Evolutionary conservation across 108 stramenopile species (phyloP).

Genomic region (Nitzschia palea): DNA sequence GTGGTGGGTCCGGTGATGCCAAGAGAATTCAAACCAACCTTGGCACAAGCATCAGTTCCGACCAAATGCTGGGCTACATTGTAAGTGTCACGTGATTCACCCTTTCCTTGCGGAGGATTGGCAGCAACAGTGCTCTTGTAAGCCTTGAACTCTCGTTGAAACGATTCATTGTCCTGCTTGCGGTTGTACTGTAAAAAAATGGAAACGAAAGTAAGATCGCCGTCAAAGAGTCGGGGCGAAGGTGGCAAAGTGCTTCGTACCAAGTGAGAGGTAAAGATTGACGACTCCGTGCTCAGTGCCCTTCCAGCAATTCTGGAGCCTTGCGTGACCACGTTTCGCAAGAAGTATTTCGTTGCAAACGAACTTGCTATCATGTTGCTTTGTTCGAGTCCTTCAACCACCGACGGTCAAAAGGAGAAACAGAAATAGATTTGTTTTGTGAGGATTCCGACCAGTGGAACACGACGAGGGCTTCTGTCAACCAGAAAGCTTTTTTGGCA

Average conservation of each 20-base stretch:
- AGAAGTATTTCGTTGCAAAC: constrained; percentile 8
- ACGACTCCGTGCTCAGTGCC: constrained; percentile 15
- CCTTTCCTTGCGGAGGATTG: not conserved
- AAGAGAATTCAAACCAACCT: constrained; percentile 64
- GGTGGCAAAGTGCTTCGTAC: not conserved
- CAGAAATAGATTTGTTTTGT: not conserved
- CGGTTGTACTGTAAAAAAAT: no score
- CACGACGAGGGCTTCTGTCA: no score
- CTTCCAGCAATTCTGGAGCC: constrained; percentile 20
- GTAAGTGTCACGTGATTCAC: constrained; percentile 65
- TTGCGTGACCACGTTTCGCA: constrained; percentile 8
- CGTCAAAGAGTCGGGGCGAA: no score
- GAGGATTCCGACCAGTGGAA: not conserved
- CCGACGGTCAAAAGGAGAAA: no score
- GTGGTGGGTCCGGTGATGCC: constrained; percentile 82
- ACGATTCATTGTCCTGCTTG: no score
- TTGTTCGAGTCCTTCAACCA: not conserved
- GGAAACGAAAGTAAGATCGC: not conserved
- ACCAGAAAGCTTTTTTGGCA: no score
- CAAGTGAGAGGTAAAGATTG: constrained; percentile 6
- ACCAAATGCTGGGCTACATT: constrained; percentile 65
- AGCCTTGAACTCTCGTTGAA: not conserved
- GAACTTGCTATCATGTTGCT: constrained; percentile 24
- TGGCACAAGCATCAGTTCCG: constrained; percentile 76
- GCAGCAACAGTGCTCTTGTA: constrained; percentile 9